Conservation (phyloP, 225 moss, liverwort and hornwort species). For the Asterella californica region DNA sequence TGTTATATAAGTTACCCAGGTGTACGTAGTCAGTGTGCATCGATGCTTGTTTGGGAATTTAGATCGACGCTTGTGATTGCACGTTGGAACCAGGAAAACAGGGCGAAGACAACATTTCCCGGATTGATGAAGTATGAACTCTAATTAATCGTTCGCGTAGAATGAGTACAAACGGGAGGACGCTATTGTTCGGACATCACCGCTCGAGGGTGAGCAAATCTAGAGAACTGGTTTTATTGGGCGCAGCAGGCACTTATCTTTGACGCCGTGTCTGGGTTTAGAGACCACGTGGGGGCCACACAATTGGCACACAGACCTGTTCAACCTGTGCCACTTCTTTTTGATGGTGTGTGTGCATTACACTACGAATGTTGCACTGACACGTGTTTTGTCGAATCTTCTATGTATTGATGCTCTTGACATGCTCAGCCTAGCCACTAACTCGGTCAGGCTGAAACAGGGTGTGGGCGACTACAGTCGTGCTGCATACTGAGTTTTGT, state of each 20-base stretch:
- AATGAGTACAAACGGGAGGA: background rate
- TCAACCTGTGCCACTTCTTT: slow-evolving; percentile 1
- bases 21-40: too few relatives aligned
- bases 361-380: background rate
- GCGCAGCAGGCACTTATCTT: background rate
- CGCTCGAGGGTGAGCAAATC: background rate
- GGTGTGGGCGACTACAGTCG: background rate
- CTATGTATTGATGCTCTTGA: too few relatives aligned
- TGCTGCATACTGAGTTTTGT: background rate
- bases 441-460: background rate
- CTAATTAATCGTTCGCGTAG: too few relatives aligned
- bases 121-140: too few relatives aligned
- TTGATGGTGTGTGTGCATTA: background rate
- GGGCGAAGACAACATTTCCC: too few relatives aligned
- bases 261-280: background rate
- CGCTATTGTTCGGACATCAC: background rate
- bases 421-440: background rate
- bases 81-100: too few relatives aligned
- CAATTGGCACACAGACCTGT: background rate
- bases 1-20: too few relatives aligned
- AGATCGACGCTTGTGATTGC: too few relatives aligned
- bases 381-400: background rate
- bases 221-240: background rate
- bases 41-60: too few relatives aligned
- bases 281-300: background rate